Percentiles rank a stretch among this genome's conserved stretches.
Conservation (phyloP, 345 rosid species). For the Nasturtium officinale region DNA sequence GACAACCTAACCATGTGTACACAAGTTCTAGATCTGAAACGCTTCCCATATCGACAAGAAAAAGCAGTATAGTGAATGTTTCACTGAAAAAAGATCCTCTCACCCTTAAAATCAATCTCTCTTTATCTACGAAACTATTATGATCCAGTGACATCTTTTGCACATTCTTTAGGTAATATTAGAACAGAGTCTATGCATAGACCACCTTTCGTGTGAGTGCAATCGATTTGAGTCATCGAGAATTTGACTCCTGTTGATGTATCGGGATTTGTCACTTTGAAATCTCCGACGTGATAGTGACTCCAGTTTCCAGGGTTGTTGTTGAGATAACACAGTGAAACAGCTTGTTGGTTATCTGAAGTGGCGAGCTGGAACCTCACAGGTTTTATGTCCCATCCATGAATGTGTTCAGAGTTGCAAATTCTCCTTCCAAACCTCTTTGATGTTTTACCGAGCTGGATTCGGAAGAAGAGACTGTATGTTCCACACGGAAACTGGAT, state of each 20-base stretch:
- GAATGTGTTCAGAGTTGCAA: conserved; percentile 73
- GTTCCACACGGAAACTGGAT: conserved; percentile 76
- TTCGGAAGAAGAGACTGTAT: conserved; percentile 78
- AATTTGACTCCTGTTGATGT: conserved; percentile 52
- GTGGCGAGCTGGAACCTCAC: conserved; percentile 76
- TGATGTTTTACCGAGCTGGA: conserved; percentile 64
- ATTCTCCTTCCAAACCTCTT: conserved; percentile 76
- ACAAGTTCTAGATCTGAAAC: conserved; percentile 34
- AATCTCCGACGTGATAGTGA: conserved; percentile 76
- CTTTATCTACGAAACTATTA: conserved; percentile 32
- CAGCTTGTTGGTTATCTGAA: conserved; percentile 66
- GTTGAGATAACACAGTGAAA: conserved; percentile 54
- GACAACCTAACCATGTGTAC: conserved; percentile 37
- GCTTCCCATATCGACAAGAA: conserved; percentile 11
- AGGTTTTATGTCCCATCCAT: conserved; percentile 91
- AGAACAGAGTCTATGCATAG: conserved; percentile 71
- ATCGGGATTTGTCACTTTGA: conserved; percentile 50
- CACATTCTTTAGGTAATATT: conserved; percentile 56
- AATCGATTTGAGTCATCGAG: conserved; percentile 84
- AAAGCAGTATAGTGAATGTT: not conserved
- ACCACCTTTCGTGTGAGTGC: conserved; percentile 98
- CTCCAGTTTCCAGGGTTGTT: conserved; percentile 70
- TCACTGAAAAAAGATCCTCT: conserved; percentile 26
- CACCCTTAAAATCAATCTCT: conserved; percentile 35
- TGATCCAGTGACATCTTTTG: conserved; percentile 40